A percentile compares a stretch with the other conserved stretches of the same genome.
These are phyloP conservation scores for Pluteus cervinus DNA, from an alignment of 768 basidiomycete genomes.

Conservation along the genomic window DNA sequence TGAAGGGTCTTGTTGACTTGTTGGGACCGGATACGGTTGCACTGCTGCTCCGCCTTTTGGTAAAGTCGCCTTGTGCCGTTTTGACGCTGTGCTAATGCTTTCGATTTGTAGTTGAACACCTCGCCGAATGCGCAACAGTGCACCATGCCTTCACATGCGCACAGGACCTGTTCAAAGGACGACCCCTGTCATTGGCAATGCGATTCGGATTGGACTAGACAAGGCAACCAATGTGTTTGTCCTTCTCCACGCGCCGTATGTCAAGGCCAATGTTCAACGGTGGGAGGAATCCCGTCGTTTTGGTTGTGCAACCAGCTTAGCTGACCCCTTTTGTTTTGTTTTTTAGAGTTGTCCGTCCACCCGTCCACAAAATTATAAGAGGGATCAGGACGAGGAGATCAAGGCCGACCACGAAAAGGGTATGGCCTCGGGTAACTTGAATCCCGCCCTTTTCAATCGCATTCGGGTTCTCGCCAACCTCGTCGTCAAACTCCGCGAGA, in stretches of 20 bases:
- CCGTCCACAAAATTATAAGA: too few species aligned
- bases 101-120: conserved; percentile 18
- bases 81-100: not conserved
- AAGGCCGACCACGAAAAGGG: too few species aligned
- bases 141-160: conserved; percentile 23
- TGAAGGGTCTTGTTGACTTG: conserved; percentile 19
- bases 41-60: conserved; percentile 18
- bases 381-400: too few species aligned
- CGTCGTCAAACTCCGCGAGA: too few species aligned
- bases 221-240: conserved; percentile 30
- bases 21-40: conserved; percentile 18
- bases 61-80: conserved; percentile 8
- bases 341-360: too few species aligned
- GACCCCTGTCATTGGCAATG: conserved; percentile 33
- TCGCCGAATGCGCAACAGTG: conserved; percentile 25
- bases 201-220: conserved; percentile 17
- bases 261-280: conserved; percentile 38
- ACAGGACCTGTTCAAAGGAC: conserved; percentile 20
- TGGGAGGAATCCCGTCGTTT: too few species aligned
- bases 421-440: too few species aligned
- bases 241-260: conserved; percentile 26
- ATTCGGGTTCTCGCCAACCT: too few species aligned
- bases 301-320: too few species aligned
- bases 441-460: too few species aligned
- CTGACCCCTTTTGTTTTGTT: too few species aligned